phyloP scores from a whole-genome alignment of 768 basidiomycete genomes.

The Lyophyllum semitale region DNA sequence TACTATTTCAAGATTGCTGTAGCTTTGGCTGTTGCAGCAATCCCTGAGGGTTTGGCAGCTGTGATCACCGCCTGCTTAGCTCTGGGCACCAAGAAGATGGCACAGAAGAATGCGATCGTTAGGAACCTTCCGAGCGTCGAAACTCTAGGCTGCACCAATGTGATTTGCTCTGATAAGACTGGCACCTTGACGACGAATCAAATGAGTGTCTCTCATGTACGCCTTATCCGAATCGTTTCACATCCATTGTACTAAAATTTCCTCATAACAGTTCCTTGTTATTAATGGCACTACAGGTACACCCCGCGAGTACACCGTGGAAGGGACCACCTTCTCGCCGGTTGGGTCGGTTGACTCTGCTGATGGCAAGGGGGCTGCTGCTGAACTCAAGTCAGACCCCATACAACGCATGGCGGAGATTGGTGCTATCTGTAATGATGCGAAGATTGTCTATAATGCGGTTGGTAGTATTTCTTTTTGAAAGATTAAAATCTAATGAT shows the following conservation, averaged over 20 bases:
- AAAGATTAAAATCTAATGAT: not conserved
- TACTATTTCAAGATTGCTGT: conserved; percentile 99
- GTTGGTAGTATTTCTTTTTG: conserved; percentile 39
- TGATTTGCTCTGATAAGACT: conserved; percentile 99
- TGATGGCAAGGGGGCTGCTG: conserved; percentile 58
- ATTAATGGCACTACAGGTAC: conserved; percentile 54
- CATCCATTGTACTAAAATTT: conserved; percentile 2
- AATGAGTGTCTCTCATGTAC: conserved; percentile 89
- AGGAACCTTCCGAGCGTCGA: conserved; percentile 95
- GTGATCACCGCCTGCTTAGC: conserved; percentile 98
- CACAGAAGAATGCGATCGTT: conserved; percentile 97
- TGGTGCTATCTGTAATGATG: conserved; percentile 91
- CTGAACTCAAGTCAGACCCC: conserved; percentile 66
- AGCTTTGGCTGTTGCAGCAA: conserved; percentile 97
- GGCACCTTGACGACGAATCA: conserved; percentile 96
- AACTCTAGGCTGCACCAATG: conserved; percentile 96
- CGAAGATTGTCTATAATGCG: conserved; percentile 81
- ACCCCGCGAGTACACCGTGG: conserved; percentile 75
- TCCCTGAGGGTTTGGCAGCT: conserved; percentile 97
- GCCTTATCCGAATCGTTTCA: conserved; percentile 17
- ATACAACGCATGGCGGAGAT: conserved; percentile 90
- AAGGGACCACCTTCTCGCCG: conserved; percentile 93
- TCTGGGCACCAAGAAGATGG: conserved; percentile 98
- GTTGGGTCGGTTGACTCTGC: conserved; percentile 69
- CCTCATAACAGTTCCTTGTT: conserved; percentile 65